These are phyloP conservation scores for Colletotrichum acutatum DNA, from an alignment of 2,329 filamentous ascomycete species.

Conservation along the genomic window DNA sequence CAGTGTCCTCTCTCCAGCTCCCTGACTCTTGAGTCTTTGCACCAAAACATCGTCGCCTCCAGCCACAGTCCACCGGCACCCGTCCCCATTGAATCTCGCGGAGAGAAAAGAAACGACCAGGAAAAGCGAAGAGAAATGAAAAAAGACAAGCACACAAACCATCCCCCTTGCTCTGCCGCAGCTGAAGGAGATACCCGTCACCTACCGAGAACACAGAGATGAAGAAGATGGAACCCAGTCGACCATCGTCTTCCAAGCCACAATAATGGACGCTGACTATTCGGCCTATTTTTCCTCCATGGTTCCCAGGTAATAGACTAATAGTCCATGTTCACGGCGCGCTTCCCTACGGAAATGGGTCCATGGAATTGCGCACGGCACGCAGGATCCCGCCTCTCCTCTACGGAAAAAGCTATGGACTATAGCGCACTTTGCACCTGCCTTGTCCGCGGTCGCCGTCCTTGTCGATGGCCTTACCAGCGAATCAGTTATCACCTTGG, in stretches of 20 bases:
- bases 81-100: conserved; percentile 4
- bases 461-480: background rate
- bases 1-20: background rate
- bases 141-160: background rate
- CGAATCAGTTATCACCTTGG: background rate
- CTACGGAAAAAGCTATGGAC: background rate
- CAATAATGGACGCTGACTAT: conserved; percentile 6
- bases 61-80: background rate
- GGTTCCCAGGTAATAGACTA: background rate
- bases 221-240: conserved; percentile 3
- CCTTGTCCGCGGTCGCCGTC: background rate
- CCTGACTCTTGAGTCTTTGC: no score
- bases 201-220: background rate
- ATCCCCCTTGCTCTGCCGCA: background rate
- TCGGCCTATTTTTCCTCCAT: background rate
- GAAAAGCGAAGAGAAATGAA: background rate
- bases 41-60: conserved; percentile 19
- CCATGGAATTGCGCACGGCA: conserved; percentile 8
- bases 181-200: background rate
- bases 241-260: background rate
- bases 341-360: background rate
- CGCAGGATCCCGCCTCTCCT: background rate
- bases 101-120: background rate
- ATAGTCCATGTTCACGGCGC: conserved; percentile 5
- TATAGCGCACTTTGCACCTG: background rate